Percentiles rank a stretch among this genome's conserved stretches.
Evolutionary conservation across 2,329 filamentous ascomycete species (phyloP).

Genomic region (Didymella pomorum): DNA sequence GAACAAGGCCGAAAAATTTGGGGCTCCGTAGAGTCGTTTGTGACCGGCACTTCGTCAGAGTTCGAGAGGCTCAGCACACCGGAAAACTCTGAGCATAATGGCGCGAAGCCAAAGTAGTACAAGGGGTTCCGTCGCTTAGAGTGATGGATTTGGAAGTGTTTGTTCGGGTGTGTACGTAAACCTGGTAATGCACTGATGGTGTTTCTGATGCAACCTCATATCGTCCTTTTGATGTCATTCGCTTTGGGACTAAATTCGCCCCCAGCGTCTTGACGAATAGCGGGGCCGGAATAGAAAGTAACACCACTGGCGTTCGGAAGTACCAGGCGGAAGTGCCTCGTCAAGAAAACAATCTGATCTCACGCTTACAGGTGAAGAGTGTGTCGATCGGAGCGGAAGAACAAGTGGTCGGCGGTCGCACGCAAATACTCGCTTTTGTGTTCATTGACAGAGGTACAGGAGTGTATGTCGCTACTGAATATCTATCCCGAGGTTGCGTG

Average conservation of each 20-base stretch:
- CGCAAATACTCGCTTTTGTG: not conserved
- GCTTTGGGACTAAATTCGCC: too few relatives aligned
- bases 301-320: too few relatives aligned
- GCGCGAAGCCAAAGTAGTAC: slow-evolving; percentile 23
- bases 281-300: too few relatives aligned
- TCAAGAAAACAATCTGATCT: too few relatives aligned
- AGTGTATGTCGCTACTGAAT: not conserved
- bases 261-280: too few relatives aligned
- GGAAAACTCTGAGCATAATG: slow-evolving; percentile 16
- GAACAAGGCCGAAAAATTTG: not conserved
- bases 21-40: slow-evolving; percentile 8
- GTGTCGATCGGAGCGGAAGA: slow-evolving; percentile 4
- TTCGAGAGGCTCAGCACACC: slow-evolving; percentile 14
- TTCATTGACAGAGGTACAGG: not conserved
- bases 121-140: slow-evolving; percentile 17
- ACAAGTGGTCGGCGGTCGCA: not conserved
- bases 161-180: too few relatives aligned
- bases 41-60: not conserved
- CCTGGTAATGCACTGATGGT: not conserved
- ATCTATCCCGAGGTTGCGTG: not conserved
- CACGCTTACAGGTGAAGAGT: not conserved
- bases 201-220: too few relatives aligned
- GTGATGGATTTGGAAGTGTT: not conserved
- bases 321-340: too few relatives aligned
- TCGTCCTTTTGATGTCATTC: too few relatives aligned